Conservation (phyloP, 1,284 basidiomycete genomes). For the Pseudozyma pruni region DNA sequence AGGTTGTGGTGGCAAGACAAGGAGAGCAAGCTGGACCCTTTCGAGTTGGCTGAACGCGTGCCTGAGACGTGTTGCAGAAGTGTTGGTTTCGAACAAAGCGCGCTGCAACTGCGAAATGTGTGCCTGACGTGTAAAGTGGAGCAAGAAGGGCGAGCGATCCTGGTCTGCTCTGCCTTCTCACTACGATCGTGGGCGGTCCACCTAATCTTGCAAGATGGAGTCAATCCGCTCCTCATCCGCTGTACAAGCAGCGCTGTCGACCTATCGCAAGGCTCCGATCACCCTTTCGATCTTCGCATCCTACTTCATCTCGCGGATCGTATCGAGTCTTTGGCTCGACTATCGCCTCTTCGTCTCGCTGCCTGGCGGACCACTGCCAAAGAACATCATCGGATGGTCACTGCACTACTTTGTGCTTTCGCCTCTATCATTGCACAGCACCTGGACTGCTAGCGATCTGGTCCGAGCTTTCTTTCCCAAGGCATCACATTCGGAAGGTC, state of each 20-base stretch:
- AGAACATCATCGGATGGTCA: conserved; percentile 45
- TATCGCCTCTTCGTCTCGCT: conserved; percentile 43
- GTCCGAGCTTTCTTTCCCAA: conserved; percentile 9
- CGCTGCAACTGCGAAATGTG: neutral
- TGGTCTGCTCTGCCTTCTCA: too few species aligned
- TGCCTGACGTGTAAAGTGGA: conserved; percentile 30
- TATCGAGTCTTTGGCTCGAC: conserved; percentile 27
- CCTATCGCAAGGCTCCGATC: conserved; percentile 32
- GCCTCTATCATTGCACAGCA: conserved; percentile 21
- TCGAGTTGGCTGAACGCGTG: neutral
- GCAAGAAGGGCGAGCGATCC: too few species aligned
- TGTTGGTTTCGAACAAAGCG: conserved; percentile 10
- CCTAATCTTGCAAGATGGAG: conserved; percentile 2
- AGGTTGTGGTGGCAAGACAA: neutral
- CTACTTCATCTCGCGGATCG: conserved; percentile 29
- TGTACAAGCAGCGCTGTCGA: conserved; percentile 12
- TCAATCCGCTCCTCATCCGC: conserved; percentile 2
- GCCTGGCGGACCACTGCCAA: conserved; percentile 33
- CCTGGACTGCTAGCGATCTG: conserved; percentile 22
- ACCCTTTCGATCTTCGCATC: conserved; percentile 34
- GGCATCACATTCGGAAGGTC: neutral
- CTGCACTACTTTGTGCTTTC: conserved; percentile 36
- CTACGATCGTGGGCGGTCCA: too few species aligned
- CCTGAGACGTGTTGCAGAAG: conserved; percentile 10
- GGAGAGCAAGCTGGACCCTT: conserved; percentile 1